phyloP scores from a whole-genome alignment of 768 basidiomycete genomes.

The Termitomyces sp. region DNA sequence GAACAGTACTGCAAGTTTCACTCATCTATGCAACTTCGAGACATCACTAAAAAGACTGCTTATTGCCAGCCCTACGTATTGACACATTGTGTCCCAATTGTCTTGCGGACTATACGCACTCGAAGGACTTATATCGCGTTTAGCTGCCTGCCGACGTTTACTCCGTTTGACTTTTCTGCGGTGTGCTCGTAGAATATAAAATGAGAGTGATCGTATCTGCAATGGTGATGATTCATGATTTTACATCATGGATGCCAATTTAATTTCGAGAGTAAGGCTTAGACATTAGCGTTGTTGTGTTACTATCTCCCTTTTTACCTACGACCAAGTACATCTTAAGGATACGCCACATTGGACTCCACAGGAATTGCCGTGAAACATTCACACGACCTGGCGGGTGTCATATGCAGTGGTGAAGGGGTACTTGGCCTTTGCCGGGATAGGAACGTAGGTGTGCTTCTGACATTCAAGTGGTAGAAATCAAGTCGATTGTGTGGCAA shows the following conservation, averaged over 20 bases:
- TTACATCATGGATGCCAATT: not conserved
- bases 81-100: constrained; percentile 39
- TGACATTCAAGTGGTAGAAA: too few relatives aligned
- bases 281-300: not conserved
- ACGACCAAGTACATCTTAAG: not conserved
- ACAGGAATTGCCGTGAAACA: not conserved
- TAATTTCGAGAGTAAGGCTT: not conserved
- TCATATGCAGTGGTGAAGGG: not conserved
- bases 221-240: not conserved
- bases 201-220: not conserved
- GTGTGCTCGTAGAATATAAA: not conserved
- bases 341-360: not conserved
- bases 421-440: too few relatives aligned
- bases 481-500: too few relatives aligned
- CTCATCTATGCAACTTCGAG: not conserved
- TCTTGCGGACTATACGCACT: not conserved
- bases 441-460: too few relatives aligned
- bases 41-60: not conserved
- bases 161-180: too few relatives aligned
- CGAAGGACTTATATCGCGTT: not conserved
- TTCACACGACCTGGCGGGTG: not conserved
- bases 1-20: constrained; percentile 41
- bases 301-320: not conserved
- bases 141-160: not conserved
- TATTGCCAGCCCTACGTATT: constrained; percentile 35